Evolutionary conservation across 2,329 filamentous ascomycete species (phyloP).

Genomic region (Cadophora sp.): DNA sequence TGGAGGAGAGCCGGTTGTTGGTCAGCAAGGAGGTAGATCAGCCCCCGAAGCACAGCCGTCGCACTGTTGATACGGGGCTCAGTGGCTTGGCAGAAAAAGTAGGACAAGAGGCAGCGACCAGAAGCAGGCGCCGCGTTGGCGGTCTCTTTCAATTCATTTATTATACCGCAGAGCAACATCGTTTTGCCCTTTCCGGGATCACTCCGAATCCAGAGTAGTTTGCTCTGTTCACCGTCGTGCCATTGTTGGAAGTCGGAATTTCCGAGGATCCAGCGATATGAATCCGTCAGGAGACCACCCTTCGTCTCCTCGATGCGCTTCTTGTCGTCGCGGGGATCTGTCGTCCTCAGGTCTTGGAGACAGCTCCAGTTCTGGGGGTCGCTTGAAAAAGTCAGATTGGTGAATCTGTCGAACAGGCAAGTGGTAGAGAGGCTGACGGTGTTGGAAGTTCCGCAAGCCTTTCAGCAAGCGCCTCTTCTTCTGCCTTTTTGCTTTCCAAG

Average conservation of each 20-base stretch:
- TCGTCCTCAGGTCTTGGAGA: constrained; percentile 13
- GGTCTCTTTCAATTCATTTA: constrained; percentile 11
- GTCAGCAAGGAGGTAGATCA: constrained; percentile 50
- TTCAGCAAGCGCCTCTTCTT: too few species aligned
- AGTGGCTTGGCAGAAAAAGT: constrained; percentile 53
- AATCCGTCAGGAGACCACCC: constrained; percentile 22
- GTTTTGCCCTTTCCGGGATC: constrained; percentile 25
- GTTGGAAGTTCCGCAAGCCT: too few species aligned
- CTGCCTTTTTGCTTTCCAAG: too few species aligned
- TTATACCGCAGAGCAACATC: constrained; percentile 26
- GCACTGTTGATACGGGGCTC: constrained; percentile 49
- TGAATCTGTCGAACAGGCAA: too few species aligned
- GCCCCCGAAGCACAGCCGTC: constrained; percentile 49
- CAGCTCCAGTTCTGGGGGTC: too few species aligned
- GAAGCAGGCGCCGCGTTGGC: not conserved
- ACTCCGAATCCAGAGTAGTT: constrained; percentile 23
- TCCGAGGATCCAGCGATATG: constrained; percentile 22
- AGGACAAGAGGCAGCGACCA: constrained; percentile 33
- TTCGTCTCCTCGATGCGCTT: too few species aligned
- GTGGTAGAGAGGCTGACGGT: too few species aligned
- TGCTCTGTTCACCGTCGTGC: constrained; percentile 10
- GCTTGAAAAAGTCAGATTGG: too few species aligned
- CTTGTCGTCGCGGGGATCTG: constrained; percentile 25
- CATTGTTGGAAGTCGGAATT: constrained; percentile 25
- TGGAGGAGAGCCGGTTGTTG: constrained; percentile 45